phyloP scores from a whole-genome alignment of 2,329 filamentous ascomycete genomes.

The Metarhizium rileyi region DNA sequence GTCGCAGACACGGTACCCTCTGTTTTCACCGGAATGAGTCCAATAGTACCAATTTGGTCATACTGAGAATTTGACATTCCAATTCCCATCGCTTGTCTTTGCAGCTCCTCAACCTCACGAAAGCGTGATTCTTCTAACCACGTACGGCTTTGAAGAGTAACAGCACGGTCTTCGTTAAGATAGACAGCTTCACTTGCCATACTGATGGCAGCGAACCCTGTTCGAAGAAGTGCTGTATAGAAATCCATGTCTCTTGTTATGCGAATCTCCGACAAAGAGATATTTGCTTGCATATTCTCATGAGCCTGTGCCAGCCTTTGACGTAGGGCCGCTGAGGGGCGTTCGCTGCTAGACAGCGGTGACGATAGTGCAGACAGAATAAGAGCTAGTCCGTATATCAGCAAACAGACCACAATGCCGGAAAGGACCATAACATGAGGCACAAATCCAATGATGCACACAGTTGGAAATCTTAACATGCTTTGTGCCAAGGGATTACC shows the following conservation, averaged over 20 bases:
- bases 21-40: constrained; percentile 44
- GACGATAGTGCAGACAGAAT: constrained; percentile 53
- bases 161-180: constrained; percentile 73
- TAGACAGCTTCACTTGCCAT: constrained; percentile 95
- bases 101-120: constrained; percentile 59
- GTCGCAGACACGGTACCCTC: constrained; percentile 31
- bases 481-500: constrained; percentile 53
- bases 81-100: constrained; percentile 39
- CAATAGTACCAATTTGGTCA: constrained; percentile 44
- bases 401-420: constrained; percentile 65
- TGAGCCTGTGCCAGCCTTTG: constrained; percentile 64
- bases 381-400: constrained; percentile 71
- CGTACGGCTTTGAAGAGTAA: constrained; percentile 66
- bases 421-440: constrained; percentile 80
- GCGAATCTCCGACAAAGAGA: constrained; percentile 70
- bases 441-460: constrained; percentile 90
- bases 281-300: constrained; percentile 83
- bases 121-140: constrained; percentile 89
- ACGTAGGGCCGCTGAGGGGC: constrained; percentile 30
- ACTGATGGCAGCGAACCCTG: constrained; percentile 80
- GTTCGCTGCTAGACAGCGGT: constrained; percentile 13
- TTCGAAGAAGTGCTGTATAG: constrained; percentile 78
- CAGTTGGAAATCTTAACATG: constrained; percentile 79
- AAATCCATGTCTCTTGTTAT: constrained; percentile 89
- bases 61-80: constrained; percentile 37